Evolutionary conservation across 192 early-diverging fungal species (phyloP), one percentile per base, ranked within the genome.

Genomic region (Podila epigama): DNA sequence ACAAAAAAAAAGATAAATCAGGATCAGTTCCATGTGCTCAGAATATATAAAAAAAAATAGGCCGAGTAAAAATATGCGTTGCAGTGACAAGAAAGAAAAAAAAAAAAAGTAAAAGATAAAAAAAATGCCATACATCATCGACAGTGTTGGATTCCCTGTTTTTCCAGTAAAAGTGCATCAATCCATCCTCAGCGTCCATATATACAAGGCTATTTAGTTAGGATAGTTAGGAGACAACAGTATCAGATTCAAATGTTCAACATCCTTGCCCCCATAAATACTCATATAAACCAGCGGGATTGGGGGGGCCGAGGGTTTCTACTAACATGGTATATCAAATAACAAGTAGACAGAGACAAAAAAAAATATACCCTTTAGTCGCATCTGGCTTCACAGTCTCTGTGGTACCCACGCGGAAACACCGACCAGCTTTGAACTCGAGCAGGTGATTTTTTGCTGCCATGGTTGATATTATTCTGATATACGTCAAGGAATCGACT

Each of bases 121-220:
- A 7, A 53, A 15, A 48, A 15, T 34, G 13, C 27, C 68, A 39
- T 77, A 83, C 83, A 25, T 87, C 91, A 41, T 85, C 83, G 18
- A 73, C 71, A 11, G 42, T 39, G 35, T 83, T 77, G 13, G 83
- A 84, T 57, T 81, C 81, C 48, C 89, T 83, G 35, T 93, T 90
- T 58, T 90, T 91, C 94, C 94, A 96, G 68, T 84, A 91, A 51
- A 96, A 92, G 61, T 92, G 92, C 73, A 93, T 68, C 22, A 94
- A 71, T 25, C 84, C 86, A 51, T 93, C 92, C n/a, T 92, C 89
- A 10, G 82, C 82, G 34, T 87, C 83, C 87, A 90, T 87, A 65
- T 88, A 89, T 33, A 90, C 73, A 27, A 85, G 59, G 18, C 89
- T 88, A 53, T 48, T 18, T 48, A 18, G n/a, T 18, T 18, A 48